Evolutionary conservation across 805 yeast genomes (phyloP).

Genomic region (Candida vartiovaarae): DNA sequence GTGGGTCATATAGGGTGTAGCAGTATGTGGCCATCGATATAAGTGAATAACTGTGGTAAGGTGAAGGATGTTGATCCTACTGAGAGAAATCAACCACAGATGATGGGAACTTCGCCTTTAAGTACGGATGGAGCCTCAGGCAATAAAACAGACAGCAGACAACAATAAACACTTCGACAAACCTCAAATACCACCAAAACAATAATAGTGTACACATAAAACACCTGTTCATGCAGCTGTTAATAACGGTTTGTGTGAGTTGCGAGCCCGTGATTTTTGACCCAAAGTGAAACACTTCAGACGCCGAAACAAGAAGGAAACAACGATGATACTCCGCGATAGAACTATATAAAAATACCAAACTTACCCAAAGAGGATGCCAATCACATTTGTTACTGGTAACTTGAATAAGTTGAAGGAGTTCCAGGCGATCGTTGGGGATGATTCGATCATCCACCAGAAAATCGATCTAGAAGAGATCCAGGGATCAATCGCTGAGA

Average conservation of each 20-base stretch:
- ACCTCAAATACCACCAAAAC: no score
- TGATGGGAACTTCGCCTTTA: no score
- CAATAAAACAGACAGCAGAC: no score
- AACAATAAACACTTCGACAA: no score
- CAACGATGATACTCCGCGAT: background rate
- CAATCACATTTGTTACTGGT: constrained; percentile 76
- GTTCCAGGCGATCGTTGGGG: constrained; percentile 66
- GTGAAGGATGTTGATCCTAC: no score
- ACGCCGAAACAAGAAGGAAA: background rate
- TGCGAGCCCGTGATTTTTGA: background rate
- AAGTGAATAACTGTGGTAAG: background rate
- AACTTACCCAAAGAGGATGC: constrained; percentile 3
- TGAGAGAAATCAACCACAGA: no score
- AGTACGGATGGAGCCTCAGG: no score
- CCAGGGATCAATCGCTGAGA: constrained; percentile 82
- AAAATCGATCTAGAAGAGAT: constrained; percentile 81
- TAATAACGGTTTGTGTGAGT: background rate
- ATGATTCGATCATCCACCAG: constrained; percentile 46
- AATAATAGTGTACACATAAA: no score
- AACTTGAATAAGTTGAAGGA: constrained; percentile 83
- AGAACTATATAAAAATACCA: background rate
- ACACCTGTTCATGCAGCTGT: background rate
- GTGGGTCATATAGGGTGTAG: constrained; percentile 7
- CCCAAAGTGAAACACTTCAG: background rate
- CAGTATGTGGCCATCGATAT: constrained; percentile 6